Percentiles rank a stretch among this genome's conserved stretches.
phyloP scores from a whole-genome alignment of 2,329 filamentous ascomycete species.

The Coleophoma crateriformis region DNA sequence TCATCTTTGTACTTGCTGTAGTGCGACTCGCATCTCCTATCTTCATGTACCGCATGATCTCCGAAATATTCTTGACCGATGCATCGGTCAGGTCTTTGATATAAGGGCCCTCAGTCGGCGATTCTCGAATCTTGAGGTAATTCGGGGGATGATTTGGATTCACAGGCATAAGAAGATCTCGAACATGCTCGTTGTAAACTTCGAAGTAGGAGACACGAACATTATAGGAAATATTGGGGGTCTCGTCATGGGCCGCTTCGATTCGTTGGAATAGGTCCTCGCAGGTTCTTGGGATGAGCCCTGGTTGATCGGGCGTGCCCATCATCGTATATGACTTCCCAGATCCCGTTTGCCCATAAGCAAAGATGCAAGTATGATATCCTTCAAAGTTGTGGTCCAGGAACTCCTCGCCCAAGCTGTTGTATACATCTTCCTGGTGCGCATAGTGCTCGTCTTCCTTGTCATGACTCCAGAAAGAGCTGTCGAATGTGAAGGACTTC shows the following conservation, averaged over 20 bases:
- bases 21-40: slow-evolving; percentile 84
- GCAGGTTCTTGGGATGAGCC: slow-evolving; percentile 90
- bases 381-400: slow-evolving; percentile 99
- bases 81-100: slow-evolving; percentile 95
- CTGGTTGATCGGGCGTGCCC: slow-evolving; percentile 79
- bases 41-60: slow-evolving; percentile 88
- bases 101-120: slow-evolving; percentile 89
- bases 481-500: slow-evolving; percentile 93
- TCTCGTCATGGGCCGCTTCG: slow-evolving; percentile 65
- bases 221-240: slow-evolving; percentile 90
- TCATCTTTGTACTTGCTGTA: slow-evolving; percentile 95
- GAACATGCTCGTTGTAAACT: slow-evolving; percentile 98
- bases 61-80: slow-evolving; percentile 77
- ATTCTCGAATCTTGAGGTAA: slow-evolving; percentile 96
- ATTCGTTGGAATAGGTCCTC: slow-evolving; percentile 95
- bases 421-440: slow-evolving; percentile 88
- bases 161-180: slow-evolving; percentile 80
- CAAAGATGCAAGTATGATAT: slow-evolving; percentile 98
- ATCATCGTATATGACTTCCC: slow-evolving; percentile 99
- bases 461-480: slow-evolving; percentile 96
- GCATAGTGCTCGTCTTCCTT: slow-evolving; percentile 78
- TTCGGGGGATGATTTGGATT: slow-evolving; percentile 67
- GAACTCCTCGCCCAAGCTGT: slow-evolving; percentile 90
- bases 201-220: slow-evolving; percentile 98
- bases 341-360: slow-evolving; percentile 94